Base-by-base conservation (phyloP, 768 basidiomycete species). In the Suillus cothurnatus region DNA sequence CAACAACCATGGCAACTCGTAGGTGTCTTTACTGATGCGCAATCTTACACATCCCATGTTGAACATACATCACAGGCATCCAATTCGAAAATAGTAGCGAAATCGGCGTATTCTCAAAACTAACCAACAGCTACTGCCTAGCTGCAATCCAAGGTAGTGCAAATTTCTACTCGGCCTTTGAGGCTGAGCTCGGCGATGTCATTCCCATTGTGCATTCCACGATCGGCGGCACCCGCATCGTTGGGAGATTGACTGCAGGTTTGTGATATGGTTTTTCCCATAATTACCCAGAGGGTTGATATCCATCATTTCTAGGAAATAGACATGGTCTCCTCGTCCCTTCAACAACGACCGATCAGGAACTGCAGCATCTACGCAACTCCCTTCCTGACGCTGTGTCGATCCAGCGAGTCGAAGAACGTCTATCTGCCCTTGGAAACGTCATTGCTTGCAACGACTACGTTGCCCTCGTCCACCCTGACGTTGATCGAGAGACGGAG, bases 371-470 rank as follows among this genome's bases (percentile, higher is more conserved):
- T 77, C 85, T 99, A 64, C 91, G 97, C 39, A 99, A 99, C 75
- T 87, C 95, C 12, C 85, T 99, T 39, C 97, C 97, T 5, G 95
- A 97, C 64, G 69, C 88, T n/a, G 92, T 99, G 70, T 90, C 92
- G 43, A 90, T 99, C 72, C 97, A 98, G 77, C 88, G 97, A 23
- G 91, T 99, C 62, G 97, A 99, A 76, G 97, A 99, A 81, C 91
- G 97, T 34, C 83, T 99, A 67, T 97, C 94, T 23, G 97, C 97
- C 0, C 89, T 99, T 32, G 97, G 97, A 28, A 99, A 99, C 76
- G 97, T 99, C 67, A 96, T 99, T 76, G 95, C 94, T 15, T 96
- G 94, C 81, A 99, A 99, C 78, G 97, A 99, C 81, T 93, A 99
- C 73, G 97, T 99, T 70, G 97, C 97, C 9, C 90, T 99, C 71